Base-by-base conservation (phyloP, 1,284 basidiomycete species). In the Pholiota adiposa region DNA sequence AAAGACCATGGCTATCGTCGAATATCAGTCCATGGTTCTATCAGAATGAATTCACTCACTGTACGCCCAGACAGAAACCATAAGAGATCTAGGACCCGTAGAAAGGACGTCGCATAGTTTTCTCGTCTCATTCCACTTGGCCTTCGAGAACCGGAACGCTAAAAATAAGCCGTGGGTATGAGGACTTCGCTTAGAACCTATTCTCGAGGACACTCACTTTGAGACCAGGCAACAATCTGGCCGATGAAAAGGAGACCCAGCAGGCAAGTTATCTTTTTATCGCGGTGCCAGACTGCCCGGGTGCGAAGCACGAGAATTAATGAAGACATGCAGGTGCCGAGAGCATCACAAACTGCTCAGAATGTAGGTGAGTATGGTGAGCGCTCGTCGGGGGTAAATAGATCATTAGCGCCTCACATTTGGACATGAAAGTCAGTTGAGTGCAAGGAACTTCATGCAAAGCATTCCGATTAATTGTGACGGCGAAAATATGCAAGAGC, bases 251-350 rank as follows among this genome's bases (percentile, higher is more conserved):
- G 51, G 5, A 66, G 21, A 14, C 62, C 65, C 43, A 75, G 46
- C 9, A 63, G 29, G 12, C 63, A 40, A 0, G 69, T 64, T 27
- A 74, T 58, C 49, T 65, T 69, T 33, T 58, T 33, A 53, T 70
- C 63, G 18, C 63, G 62, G 46, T 75, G 67, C 73, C 73, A 75
- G 1, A 75, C 72, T 6, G 73, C 72, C 16, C 69, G 59, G 1
- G 73, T 75, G 14, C 73, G 69, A 7, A 75, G 67, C 33, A 70
- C 64, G 16, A 75, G 69, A 60, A 73, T 73, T n/a, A 75, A 58
- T 0, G 72, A 73, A 5, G 72, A 69, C 23, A 64, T 57, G 46
- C 71, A 73, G 9, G 73, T 74, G 27, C 72, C 72, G 57, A 74
- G 63, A 23, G 72, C 71, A 54, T 73, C 73, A 33, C 71, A 59